phyloP scores from a whole-genome alignment of 495 filamentous ascomycete genomes.

The Umbilicaria muhlenbergii region DNA sequence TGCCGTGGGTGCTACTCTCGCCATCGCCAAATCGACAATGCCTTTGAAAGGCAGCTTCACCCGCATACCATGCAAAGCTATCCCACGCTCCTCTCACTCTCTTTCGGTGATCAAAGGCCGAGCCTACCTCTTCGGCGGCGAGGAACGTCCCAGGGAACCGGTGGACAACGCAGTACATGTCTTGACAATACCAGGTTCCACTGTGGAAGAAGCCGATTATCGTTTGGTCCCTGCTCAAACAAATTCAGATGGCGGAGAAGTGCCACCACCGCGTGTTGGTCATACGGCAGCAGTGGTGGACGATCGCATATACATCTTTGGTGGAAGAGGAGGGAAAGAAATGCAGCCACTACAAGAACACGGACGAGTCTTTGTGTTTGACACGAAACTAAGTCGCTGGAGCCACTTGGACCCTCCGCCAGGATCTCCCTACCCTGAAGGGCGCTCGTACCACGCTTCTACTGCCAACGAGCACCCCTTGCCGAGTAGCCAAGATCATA shows the following conservation, averaged over 20 bases:
- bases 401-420: constrained; percentile 6
- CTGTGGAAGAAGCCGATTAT: constrained; percentile 9
- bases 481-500: background rate
- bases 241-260: background rate
- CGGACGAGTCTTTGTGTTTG: constrained; percentile 33
- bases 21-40: constrained; percentile 24
- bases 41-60: constrained; percentile 43
- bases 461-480: constrained; percentile 9
- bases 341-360: constrained; percentile 38
- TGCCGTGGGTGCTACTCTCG: constrained; percentile 19
- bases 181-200: constrained; percentile 24
- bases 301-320: constrained; percentile 37
- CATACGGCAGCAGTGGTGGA: constrained; percentile 26
- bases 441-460: constrained; percentile 10
- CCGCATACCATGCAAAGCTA: constrained; percentile 29
- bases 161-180: constrained; percentile 57
- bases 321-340: constrained; percentile 35
- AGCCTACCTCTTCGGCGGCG: constrained; percentile 36
- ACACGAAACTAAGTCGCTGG: constrained; percentile 15
- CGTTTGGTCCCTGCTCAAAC: constrained; percentile 2
- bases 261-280: constrained; percentile 33
- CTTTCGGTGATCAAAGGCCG: constrained; percentile 48
- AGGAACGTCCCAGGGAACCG: constrained; percentile 28
- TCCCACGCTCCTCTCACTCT: constrained; percentile 56
- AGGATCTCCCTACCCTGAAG: constrained; percentile 9